These are phyloP conservation scores for Cyclocybe aegerita DNA, from an alignment of 768 basidiomycete species.

Conservation along the genomic window DNA sequence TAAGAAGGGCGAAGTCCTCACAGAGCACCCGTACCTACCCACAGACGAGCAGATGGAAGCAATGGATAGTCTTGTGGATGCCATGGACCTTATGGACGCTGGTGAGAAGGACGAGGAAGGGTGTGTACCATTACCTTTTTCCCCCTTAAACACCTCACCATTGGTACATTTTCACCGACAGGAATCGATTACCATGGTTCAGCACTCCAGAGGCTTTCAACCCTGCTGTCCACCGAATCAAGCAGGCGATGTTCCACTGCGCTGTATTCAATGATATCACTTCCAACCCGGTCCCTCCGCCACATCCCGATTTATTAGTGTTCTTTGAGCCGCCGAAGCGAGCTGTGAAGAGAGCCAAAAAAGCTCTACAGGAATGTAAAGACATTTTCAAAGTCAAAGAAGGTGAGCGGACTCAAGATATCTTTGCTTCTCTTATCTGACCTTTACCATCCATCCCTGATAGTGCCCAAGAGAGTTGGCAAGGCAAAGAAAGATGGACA, in stretches of 20 bases:
- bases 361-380: conserved; percentile 61
- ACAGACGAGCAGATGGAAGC: conserved; percentile 72
- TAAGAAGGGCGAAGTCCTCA: conserved; percentile 71
- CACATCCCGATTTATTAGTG: conserved; percentile 81
- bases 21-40: conserved; percentile 80
- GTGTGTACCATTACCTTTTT: conserved; percentile 34
- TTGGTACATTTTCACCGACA: conserved; percentile 22
- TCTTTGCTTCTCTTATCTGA: background rate
- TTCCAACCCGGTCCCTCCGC: conserved; percentile 75
- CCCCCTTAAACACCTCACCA: background rate
- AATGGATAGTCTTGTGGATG: conserved; percentile 88
- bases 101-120: conserved; percentile 78
- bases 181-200: conserved; percentile 72
- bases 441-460: background rate
- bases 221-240: conserved; percentile 86
- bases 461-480: conserved; percentile 65
- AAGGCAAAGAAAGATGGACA: conserved; percentile 63
- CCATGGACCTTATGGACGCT: conserved; percentile 81
- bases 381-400: conserved; percentile 73
- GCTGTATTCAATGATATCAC: conserved; percentile 77
- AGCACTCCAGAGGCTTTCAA: conserved; percentile 78
- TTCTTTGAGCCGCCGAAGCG: conserved; percentile 79
- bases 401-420: conserved; percentile 40
- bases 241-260: conserved; percentile 90
- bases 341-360: conserved; percentile 59